Base-by-base conservation (phyloP, 1,284 basidiomycete species). In the Lignosus rhinocerotis region DNA sequence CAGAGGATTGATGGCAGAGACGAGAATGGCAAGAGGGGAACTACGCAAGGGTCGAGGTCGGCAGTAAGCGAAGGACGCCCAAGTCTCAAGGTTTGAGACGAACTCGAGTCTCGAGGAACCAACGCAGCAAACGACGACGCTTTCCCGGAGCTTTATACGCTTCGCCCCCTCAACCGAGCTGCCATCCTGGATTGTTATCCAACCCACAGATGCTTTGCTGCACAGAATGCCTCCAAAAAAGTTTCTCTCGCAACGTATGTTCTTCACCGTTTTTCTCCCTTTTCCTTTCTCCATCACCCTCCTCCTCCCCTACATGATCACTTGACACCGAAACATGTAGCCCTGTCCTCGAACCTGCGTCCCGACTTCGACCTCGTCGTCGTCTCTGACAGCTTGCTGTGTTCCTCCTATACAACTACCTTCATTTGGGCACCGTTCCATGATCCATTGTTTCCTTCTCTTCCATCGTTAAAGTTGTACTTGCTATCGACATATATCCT, bases 181-280 rank as follows among this genome's bases (percentile, higher is more conserved):
- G 67, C 70, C 65, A 72, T 58, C 69, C 73, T 74, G 73, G 72
- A 73, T 56, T 52, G 42, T 58, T 51, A 43, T 55, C 61, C 59
- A 39, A 44, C 61, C 38, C 56, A 66, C 71, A 68, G 63, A 74
- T 74, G 73, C 70, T 62, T 63, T 53, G 62, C 62, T 44, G 53
- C 64, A 53, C 60, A 66, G 46, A 58, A 74, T 74, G 73, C 66
- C 43, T 30, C 43, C 73, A 66, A 74, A 74, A 72, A 73, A 71
- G 66, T 62, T 61, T 60, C 53, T 63, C 49, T 60, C 64, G 48
- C 69, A 70, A 53, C 64, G 72, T 74, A 60, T 62, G 71, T 72
- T 56, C 43, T 50, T 16, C 52, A 34, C 50, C 30, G 16, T 48
- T 51, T 55, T 57, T 46, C 54, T 46, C 43, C 30, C 56, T 44